Evolutionary conservation across 2,329 filamentous ascomycete genomes (phyloP), one percentile per base, ranked within the genome.

Genomic region (Nemania sp.): DNA sequence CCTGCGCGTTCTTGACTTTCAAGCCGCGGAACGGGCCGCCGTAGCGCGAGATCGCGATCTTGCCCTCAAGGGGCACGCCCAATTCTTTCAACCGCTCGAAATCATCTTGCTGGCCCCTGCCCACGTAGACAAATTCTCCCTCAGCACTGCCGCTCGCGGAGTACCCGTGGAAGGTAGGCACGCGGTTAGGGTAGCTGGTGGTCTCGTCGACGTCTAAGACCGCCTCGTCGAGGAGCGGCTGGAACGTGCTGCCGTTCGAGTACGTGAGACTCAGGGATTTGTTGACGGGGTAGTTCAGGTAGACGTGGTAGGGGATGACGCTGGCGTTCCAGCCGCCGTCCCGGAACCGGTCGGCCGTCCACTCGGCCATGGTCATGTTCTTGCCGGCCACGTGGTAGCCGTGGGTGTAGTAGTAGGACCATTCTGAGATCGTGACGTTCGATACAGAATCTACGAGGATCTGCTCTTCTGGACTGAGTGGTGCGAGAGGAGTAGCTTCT

Each of bases 161-260:
- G 67, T 94, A 95, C 9, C 89, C 90, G 61, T 94, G 88, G 72
- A 93, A 95, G 0, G 86, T 90, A 5, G 90, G 89, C 19, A 92
- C 80, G 23, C 88, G 78, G 57, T 89, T 80, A 5, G 78, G 74
- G 28, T 88, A 75, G n/a, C 83, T 80, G 24, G 83, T 89, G 0
- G 89, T 90, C n/a, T 82, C 79, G 67, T 94, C 90, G 55, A 90
- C 84, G 5, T 84, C 77, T 2, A 94, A 72, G 1, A 88, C 80
- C 61, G 90, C 86, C 69, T 94, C 89, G 61, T 88, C 84, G 45
- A 93, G 70, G 4, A 77, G 82, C 2, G 89, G 88, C 63, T 87
- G 81, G 43, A 80, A 86, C 6, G 77, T 79, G 31, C 85, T 67
- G 0, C 75, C 74, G 42, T 73, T 70, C 1, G 70, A 52, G 17